Conservation (phyloP, 2,329 filamentous ascomycete species). For the Zopfia rhizophila region DNA sequence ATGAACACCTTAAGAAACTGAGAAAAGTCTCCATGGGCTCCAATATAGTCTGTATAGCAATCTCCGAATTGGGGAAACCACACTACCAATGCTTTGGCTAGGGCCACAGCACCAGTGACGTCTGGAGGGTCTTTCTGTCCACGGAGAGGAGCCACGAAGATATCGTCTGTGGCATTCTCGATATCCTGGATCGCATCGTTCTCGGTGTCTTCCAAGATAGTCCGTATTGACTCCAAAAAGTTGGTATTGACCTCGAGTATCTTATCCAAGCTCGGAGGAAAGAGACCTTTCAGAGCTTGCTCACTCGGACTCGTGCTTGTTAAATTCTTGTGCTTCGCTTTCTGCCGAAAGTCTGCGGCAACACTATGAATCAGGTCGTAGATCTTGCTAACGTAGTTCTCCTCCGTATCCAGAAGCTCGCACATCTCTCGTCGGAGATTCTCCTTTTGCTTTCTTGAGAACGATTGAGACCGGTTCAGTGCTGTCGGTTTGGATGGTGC, state of each 20-base stretch:
- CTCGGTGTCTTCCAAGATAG: slow-evolving; percentile 84
- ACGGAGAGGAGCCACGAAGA: slow-evolving; percentile 45
- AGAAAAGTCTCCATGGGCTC: slow-evolving; percentile 86
- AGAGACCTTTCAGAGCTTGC: slow-evolving; percentile 78
- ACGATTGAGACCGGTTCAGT: slow-evolving; percentile 79
- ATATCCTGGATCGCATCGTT: slow-evolving; percentile 82
- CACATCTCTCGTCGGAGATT: slow-evolving; percentile 87
- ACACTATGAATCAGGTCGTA: slow-evolving; percentile 84
- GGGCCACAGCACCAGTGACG: slow-evolving; percentile 78
- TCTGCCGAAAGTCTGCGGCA: slow-evolving; percentile 80
- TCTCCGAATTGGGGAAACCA: slow-evolving; percentile 95
- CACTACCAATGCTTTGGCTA: slow-evolving; percentile 84
- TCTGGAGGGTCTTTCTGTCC: slow-evolving; percentile 65
- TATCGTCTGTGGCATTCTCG: slow-evolving; percentile 63
- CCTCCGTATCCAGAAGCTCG: slow-evolving; percentile 92
- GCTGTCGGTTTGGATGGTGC: slow-evolving; percentile 88
- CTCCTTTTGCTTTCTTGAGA: slow-evolving; percentile 83
- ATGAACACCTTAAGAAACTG: slow-evolving; percentile 82
- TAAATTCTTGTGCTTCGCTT: slow-evolving; percentile 67
- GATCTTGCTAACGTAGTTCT: slow-evolving; percentile 90
- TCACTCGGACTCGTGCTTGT: slow-evolving; percentile 76
- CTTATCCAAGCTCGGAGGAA: slow-evolving; percentile 80
- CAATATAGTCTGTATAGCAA: slow-evolving; percentile 93
- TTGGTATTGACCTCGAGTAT: slow-evolving; percentile 84
- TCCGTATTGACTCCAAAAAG: slow-evolving; percentile 81